A percentile compares a stretch with the other conserved stretches of the same genome.
phyloP scores from a whole-genome alignment of 805 yeast species.

The Lachancea sp. region DNA sequence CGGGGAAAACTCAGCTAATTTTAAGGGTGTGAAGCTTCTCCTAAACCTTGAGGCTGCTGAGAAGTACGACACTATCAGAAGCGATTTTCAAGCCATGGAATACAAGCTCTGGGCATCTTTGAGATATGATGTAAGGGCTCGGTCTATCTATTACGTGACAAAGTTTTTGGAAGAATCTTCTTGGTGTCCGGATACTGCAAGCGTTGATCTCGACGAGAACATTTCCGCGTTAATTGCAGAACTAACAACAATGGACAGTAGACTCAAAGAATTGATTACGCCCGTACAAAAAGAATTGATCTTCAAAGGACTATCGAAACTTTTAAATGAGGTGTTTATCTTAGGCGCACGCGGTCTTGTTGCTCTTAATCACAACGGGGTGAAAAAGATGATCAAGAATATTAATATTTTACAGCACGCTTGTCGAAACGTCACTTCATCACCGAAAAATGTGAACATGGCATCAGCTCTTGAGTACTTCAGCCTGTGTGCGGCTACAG shows the following conservation, averaged over 20 bases:
- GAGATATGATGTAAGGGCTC: constrained; percentile 29
- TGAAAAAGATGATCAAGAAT: constrained; percentile 28
- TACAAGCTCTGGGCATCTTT: constrained; percentile 19
- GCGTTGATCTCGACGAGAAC: constrained; percentile 27
- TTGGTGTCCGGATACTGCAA: constrained; percentile 30
- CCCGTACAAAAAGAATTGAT: constrained; percentile 17
- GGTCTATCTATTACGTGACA: constrained; percentile 27
- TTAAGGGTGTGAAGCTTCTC: constrained; percentile 16
- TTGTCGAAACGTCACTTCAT: constrained; percentile 20
- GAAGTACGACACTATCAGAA: constrained; percentile 18
- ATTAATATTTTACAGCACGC: constrained; percentile 29
- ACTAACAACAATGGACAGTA: constrained; percentile 25
- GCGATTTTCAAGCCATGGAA: constrained; percentile 18
- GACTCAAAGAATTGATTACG: constrained; percentile 19
- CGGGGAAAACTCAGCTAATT: constrained; percentile 16
- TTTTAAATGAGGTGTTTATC: constrained; percentile 21
- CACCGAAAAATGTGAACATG: constrained; percentile 22
- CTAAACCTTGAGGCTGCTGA: constrained; percentile 16
- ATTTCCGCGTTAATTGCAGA: constrained; percentile 26
- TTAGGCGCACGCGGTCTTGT: constrained; percentile 23
- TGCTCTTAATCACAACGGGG: constrained; percentile 27
- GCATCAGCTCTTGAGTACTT: constrained; percentile 21
- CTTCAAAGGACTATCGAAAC: constrained; percentile 25
- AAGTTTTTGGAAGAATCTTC: constrained; percentile 21
- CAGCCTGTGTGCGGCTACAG: constrained; percentile 22